phyloP scores from a whole-genome alignment of 2,329 filamentous ascomycete genomes.

The Tolypocladium capitatum region DNA sequence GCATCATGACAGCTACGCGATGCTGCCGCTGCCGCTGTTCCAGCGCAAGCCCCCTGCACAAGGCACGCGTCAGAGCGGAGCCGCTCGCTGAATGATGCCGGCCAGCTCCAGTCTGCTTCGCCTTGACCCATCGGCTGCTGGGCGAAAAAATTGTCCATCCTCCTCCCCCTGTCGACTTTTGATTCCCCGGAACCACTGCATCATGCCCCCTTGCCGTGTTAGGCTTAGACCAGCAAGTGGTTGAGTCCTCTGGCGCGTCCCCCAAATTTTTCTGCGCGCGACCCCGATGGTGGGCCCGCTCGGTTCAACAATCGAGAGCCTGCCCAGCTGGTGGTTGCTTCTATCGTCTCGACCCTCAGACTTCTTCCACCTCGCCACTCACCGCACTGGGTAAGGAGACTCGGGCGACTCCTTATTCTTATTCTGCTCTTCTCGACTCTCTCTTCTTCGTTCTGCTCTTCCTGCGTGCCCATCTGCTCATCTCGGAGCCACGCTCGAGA shows the following conservation, averaged over 20 bases:
- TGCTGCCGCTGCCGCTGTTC: neutral
- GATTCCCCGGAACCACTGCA: too few species aligned
- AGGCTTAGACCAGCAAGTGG: slow-evolving; percentile 9
- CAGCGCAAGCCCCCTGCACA: neutral
- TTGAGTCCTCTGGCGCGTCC: slow-evolving; percentile 7
- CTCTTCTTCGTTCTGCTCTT: slow-evolving; percentile 1
- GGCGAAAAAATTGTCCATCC: too few species aligned
- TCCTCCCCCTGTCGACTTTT: too few species aligned
- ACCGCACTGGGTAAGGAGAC: slow-evolving; percentile 14
- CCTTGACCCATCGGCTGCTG: too few species aligned
- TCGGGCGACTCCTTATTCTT: slow-evolving; percentile 9
- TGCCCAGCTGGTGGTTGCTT: too few species aligned
- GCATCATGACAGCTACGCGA: neutral
- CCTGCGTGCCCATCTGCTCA: slow-evolving; percentile 1
- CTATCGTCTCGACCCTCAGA: neutral
- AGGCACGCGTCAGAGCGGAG: neutral
- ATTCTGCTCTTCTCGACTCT: slow-evolving; percentile 9
- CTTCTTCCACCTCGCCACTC: neutral
- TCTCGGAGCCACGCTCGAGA: slow-evolving; percentile 7
- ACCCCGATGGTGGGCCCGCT: slow-evolving; percentile 18
- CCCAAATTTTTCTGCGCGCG: slow-evolving; percentile 16
- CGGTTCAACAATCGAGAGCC: slow-evolving; percentile 22
- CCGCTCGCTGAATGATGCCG: neutral
- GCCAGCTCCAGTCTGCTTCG: neutral
- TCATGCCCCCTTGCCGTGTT: slow-evolving; percentile 4